Conservation (phyloP, 1,139 yeast species). For the Pichia sp. region DNA sequence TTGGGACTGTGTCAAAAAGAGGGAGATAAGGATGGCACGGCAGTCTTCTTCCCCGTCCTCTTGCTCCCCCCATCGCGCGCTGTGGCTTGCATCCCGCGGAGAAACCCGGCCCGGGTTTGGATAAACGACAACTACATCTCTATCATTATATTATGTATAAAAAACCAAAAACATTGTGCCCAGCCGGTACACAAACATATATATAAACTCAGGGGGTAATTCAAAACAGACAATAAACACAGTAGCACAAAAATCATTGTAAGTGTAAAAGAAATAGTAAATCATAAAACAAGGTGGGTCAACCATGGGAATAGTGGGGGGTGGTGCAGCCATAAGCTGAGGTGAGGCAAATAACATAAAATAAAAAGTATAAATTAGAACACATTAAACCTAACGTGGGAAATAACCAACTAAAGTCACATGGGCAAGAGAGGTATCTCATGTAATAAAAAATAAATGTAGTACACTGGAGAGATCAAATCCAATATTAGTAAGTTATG, state of each 20-base stretch:
- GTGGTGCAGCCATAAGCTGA: background rate
- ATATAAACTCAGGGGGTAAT: background rate
- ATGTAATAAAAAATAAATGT: background rate
- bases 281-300: background rate
- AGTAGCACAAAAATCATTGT: background rate
- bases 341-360: background rate
- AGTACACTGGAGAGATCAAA: background rate
- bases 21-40: constrained; percentile 2
- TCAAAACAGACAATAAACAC: background rate
- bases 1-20: background rate
- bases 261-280: background rate
- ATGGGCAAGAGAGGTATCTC: background rate
- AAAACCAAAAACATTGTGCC: background rate
- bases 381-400: background rate
- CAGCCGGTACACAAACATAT: background rate
- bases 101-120: background rate
- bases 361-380: background rate
- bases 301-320: background rate
- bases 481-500: background rate
- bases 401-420: background rate
- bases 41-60: background rate
- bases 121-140: background rate
- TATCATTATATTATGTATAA: background rate
- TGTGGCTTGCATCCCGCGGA: background rate
- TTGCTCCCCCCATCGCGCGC: background rate